These are phyloP conservation scores for Zygosaccharomyces rouxii DNA, from an alignment of 805 yeast genomes.

Conservation along the genomic window DNA sequence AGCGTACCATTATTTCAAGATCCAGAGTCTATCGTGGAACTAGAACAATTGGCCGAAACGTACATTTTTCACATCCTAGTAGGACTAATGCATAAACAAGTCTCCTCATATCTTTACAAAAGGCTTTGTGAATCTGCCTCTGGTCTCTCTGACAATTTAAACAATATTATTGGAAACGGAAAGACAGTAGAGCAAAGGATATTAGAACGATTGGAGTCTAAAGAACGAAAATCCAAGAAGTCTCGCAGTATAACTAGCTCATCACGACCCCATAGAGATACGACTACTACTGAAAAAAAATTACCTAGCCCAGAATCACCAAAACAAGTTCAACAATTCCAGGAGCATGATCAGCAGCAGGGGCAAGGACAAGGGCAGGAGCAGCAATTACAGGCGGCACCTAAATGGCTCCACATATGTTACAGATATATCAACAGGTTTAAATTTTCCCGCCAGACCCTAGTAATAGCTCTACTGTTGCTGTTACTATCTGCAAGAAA, in stretches of 20 bases:
- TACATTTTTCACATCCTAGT: conserved; percentile 19
- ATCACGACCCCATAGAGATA: background rate
- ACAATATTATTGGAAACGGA: conserved; percentile 1
- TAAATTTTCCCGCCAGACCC: conserved; percentile 7
- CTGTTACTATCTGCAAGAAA: conserved; percentile 9
- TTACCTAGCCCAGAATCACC: background rate
- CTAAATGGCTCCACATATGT: conserved; percentile 7
- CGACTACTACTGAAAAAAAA: background rate
- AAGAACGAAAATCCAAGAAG: conserved; percentile 7
- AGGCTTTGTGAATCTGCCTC: conserved; percentile 16
- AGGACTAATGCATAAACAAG: conserved; percentile 8
- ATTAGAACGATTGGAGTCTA: conserved; percentile 9
- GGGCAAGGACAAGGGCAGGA: background rate
- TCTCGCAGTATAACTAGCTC: background rate
- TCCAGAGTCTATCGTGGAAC: background rate
- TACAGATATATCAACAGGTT: conserved; percentile 7
- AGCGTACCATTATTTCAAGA: background rate
- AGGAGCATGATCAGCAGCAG: background rate
- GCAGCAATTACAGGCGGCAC: background rate
- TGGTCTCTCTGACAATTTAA: conserved; percentile 8
- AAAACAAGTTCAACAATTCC: background rate
- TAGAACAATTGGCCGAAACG: conserved; percentile 11
- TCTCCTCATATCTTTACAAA: conserved; percentile 14
- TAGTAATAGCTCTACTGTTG: conserved; percentile 7
- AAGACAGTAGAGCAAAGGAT: conserved; percentile 11